These are phyloP conservation scores for Monilinia fructigena DNA, from an alignment of 2,329 filamentous ascomycete genomes.

Conservation along the genomic window DNA sequence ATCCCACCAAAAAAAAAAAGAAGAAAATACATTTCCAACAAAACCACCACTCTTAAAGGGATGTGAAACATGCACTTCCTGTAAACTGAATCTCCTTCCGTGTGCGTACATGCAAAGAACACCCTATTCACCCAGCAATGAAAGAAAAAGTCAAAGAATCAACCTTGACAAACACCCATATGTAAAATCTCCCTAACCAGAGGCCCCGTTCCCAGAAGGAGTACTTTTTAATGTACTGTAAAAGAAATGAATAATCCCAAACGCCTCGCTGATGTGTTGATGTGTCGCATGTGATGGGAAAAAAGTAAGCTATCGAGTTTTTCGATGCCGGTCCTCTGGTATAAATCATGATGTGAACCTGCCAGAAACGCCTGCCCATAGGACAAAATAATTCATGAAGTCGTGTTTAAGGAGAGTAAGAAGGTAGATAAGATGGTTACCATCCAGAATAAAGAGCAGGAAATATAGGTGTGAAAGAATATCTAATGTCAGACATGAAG, in stretches of 20 bases:
- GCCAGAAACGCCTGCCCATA: constrained; percentile 20
- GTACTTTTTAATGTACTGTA: constrained; percentile 18
- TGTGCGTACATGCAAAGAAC: neutral
- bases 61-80: neutral
- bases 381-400: constrained; percentile 17
- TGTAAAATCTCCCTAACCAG: constrained; percentile 24
- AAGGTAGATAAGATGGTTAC: constrained; percentile 11
- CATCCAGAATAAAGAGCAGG: neutral
- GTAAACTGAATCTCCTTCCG: neutral
- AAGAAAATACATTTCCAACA: neutral
- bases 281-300: constrained; percentile 23
- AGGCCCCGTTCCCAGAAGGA: constrained; percentile 22
- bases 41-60: neutral
- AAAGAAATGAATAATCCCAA: constrained; percentile 16
- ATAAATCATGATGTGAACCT: constrained; percentile 19
- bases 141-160: neutral
- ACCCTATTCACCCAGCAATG: neutral
- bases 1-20: neutral
- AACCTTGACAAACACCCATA: constrained; percentile 10
- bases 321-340: constrained; percentile 22
- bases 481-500: neutral
- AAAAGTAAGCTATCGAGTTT: constrained; percentile 18
- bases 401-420: constrained; percentile 18
- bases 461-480: neutral
- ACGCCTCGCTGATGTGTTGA: constrained; percentile 25